Evolutionary conservation across 2,329 filamentous ascomycete genomes (phyloP).

Genomic region (Alternaria sp.): DNA sequence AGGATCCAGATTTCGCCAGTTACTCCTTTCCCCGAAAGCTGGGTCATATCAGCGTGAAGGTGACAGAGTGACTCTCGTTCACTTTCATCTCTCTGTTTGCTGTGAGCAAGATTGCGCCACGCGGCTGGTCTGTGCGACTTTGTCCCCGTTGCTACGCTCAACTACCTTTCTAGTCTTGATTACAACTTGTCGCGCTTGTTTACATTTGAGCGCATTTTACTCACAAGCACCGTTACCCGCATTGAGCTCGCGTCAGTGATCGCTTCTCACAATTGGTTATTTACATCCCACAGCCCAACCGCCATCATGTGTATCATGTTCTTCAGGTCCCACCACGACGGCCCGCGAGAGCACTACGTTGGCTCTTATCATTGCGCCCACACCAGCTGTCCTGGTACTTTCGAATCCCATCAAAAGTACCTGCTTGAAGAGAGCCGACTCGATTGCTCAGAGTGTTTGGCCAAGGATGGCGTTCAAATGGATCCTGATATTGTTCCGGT

Average conservation of each 20-base stretch:
- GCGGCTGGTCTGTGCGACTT: not conserved
- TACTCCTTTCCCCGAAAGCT: not conserved
- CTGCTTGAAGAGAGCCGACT: constrained; percentile 7
- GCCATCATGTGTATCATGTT: constrained; percentile 24
- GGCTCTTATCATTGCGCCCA: constrained; percentile 11
- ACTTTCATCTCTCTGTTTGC: not conserved
- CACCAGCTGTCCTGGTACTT: constrained; percentile 8
- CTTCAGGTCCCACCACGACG: constrained; percentile 9
- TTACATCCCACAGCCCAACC: not conserved
- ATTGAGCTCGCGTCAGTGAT: not conserved
- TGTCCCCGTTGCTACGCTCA: not conserved
- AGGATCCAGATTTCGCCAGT: too few species aligned
- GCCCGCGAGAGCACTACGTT: not conserved
- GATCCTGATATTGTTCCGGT: constrained; percentile 1
- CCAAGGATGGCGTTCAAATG: not conserved
- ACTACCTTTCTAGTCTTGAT: not conserved
- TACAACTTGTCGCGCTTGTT: not conserved
- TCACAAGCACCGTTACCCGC: not conserved
- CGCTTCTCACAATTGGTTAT: not conserved
- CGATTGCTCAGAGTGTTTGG: constrained; percentile 2
- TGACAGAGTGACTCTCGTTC: not conserved
- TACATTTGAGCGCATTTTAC: not conserved
- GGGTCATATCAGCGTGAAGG: not conserved
- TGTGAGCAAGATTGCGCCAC: not conserved
- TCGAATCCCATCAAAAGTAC: constrained; percentile 1